Evolutionary conservation across 305 asterid genomes (phyloP), one percentile per base, ranked within the genome.

Genomic region (Solanum hybrid): DNA sequence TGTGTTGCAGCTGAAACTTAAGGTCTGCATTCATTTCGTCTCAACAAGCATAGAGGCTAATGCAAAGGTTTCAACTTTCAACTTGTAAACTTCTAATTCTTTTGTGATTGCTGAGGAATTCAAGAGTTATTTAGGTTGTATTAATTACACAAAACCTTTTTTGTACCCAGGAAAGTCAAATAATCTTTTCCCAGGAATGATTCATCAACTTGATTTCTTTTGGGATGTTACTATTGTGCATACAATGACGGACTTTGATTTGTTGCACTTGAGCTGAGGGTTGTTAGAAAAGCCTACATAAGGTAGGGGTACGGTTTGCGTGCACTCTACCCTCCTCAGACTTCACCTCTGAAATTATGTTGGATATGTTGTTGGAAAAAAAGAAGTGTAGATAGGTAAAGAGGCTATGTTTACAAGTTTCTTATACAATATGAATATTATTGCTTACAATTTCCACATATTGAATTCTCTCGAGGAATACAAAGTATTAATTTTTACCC

Each of bases 211-310:
- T 32, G 81, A n/a, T 76, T 76, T 76, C 26, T 76, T 76, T 76
- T 17, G 81, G 40, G 40, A 31, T 31, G 81, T 76, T 76, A 32
- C 4, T 1, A 76, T 45, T 32, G 17, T 42, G 56, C 40, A 76
- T 32, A 76, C 26, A 32, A 15, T 76, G 40, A 11, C 38, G 7
- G 26, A 76, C 7, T 17, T 31, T 10, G 72, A 64, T 64, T 64
- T 64, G 72, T 10, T 64, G 27, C 27, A 64, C 72, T 64, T 64
- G 72, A 64, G 26, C 6, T 9, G 2, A 64, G 12, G 27, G 0
- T 8, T 6, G 0, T 22, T 6, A 6, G 0, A 64, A 64, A 64
- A 17, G n/a, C n/a, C n/a, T n/a, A 5, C 7, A 2, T 2, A 4
- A 24, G 31, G 2, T 10, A n/a, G 8, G 31, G 27, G 3, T 69